Base-by-base conservation (phyloP, 495 filamentous ascomycete species). In the Hypoxylon lenormandii region DNA sequence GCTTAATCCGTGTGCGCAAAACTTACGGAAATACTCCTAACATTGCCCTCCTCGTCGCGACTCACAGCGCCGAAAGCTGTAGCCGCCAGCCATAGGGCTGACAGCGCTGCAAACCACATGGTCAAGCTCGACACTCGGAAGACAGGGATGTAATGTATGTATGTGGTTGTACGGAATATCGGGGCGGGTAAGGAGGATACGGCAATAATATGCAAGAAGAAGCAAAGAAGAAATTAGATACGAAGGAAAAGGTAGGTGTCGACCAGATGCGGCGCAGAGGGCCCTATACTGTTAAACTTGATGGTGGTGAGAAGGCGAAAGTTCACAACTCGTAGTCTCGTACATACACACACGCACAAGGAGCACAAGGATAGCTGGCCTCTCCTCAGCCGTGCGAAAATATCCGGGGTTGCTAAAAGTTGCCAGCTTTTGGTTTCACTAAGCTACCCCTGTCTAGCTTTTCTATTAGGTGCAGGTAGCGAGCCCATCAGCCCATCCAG, bases 1-100 rank as follows among this genome's bases (percentile, higher is more conserved):
- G 8, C 22, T 36, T 26, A 55, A 15, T 57, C 48, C 56, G 49
- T 64, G 65, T 60, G 70, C 45, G 61, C 49, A 43, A 37, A 37
- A 72, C 81, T 60, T 71, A 87, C 85, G 69, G 81, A 80, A 77
- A 88, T 85, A 77, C 84, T 86, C 75, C 83, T 84, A 66, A 86
- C 79, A 23, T 78, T 81, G 47, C 78, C 79, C 52, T 83, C 82
- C 12, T 81, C 81, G 5, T 80, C 80, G 46, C 73, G 70, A 47
- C 75, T 74, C 48, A 76, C 75, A 28, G 78, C 79, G 62, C 78
- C 78, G 76, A 72, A 80, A 66, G 81, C 79, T 61, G 78, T 72
- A 50, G 84, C 83, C 75, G 83, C 82, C 82, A 86, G 82, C 82
- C 83, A 82, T 71, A 83, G 72, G 74, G 80, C 83, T 67, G 82